phyloP scores from a whole-genome alignment of 495 filamentous ascomycete genomes.

The Tuber aestivum region DNA sequence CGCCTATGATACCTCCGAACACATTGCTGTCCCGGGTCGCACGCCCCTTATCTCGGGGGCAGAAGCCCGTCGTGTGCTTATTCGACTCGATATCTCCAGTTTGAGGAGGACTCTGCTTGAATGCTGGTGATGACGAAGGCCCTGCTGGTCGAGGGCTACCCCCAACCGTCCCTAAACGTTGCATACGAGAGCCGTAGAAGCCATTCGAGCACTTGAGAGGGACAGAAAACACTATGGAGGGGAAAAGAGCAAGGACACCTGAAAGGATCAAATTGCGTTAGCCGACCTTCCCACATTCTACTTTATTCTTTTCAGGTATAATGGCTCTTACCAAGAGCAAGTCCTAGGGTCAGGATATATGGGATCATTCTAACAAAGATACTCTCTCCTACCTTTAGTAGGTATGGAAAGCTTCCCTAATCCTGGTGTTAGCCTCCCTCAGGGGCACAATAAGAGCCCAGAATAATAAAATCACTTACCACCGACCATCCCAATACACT shows the following conservation, averaged over 20 bases:
- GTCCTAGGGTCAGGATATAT: slow-evolving; percentile 28
- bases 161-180: slow-evolving; percentile 8
- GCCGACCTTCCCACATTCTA: neutral
- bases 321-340: slow-evolving; percentile 32
- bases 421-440: neutral
- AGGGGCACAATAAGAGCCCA: neutral
- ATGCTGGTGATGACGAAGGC: slow-evolving; percentile 19
- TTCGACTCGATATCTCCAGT: slow-evolving; percentile 30
- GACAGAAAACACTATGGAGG: slow-evolving; percentile 28
- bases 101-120: slow-evolving; percentile 8
- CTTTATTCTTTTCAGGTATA: neutral
- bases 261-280: neutral
- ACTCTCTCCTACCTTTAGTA: slow-evolving; percentile 30
- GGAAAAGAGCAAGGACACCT: slow-evolving; percentile 30
- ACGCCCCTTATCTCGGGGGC: slow-evolving; percentile 10
- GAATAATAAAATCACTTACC: slow-evolving; percentile 21
- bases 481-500: slow-evolving; percentile 31
- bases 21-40: slow-evolving; percentile 25
- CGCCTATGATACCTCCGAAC: slow-evolving; percentile 31
- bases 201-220: slow-evolving; percentile 13
- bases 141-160: slow-evolving; percentile 9
- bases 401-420: slow-evolving; percentile 32
- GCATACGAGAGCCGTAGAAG: slow-evolving; percentile 12
- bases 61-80: slow-evolving; percentile 16
- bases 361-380: slow-evolving; percentile 36